Evolutionary conservation across 495 filamentous ascomycete genomes (phyloP).

Genomic region (Tricharina praecox): DNA sequence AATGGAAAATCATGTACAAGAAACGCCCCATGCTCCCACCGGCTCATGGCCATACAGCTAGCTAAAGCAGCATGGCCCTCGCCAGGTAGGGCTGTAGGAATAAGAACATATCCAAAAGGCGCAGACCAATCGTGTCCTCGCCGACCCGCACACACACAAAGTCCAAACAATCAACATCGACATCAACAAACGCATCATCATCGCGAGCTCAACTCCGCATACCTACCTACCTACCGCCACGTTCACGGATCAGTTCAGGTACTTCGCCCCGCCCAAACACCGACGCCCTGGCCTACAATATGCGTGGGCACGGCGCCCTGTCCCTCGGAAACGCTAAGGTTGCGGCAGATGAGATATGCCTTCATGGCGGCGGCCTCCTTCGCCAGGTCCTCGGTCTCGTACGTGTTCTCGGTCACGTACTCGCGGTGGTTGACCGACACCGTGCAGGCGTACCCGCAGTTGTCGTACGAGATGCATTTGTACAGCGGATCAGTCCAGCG

Average conservation of each 20-base stretch:
- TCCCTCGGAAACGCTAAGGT: conserved; percentile 95
- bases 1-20: background rate
- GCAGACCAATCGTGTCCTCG: no score
- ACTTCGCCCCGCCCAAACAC: background rate
- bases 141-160: background rate
- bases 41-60: background rate
- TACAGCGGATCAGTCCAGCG: conserved; percentile 88
- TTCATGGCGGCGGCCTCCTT: conserved; percentile 92
- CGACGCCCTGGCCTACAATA: background rate
- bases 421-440: conserved; percentile 93
- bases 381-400: conserved; percentile 63
- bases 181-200: no score
- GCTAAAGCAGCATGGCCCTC: background rate
- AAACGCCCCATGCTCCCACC: background rate
- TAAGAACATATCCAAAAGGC: background rate
- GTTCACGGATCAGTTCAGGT: no score
- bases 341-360: conserved; percentile 94
- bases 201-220: background rate
- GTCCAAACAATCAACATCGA: background rate
- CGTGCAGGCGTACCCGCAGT: conserved; percentile 74
- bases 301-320: background rate
- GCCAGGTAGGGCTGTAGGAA: background rate
- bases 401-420: conserved; percentile 80
- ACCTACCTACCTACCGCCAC: background rate
- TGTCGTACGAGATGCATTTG: conserved; percentile 34